Conservation (phyloP, 2,329 filamentous ascomycete genomes). For the Fusarium musae region DNA sequence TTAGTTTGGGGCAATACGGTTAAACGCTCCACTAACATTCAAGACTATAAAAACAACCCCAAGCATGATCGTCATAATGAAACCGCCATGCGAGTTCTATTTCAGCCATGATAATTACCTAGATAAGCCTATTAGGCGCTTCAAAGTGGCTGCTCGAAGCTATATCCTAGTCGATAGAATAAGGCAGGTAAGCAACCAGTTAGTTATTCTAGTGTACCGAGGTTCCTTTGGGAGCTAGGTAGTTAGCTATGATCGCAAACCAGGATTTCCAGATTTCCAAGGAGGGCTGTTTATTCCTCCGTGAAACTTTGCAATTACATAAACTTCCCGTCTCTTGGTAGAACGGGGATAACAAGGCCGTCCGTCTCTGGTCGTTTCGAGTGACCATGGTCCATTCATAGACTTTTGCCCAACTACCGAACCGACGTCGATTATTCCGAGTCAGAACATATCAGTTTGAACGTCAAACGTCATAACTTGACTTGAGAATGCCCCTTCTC, state of each 20-base stretch:
- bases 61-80: constrained; percentile 33
- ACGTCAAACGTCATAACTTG: background rate
- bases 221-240: background rate
- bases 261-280: constrained; percentile 10
- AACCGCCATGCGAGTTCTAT: constrained; percentile 14
- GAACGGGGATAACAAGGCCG: background rate
- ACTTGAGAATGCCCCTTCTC: background rate
- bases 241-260: background rate
- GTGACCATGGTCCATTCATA: background rate
- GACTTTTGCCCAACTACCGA: background rate
- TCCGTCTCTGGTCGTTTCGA: background rate
- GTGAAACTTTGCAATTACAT: constrained; percentile 21
- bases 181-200: background rate
- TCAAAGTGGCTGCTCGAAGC: background rate
- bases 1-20: constrained; percentile 1
- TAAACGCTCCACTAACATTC: constrained; percentile 17
- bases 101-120: constrained; percentile 15
- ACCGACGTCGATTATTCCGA: constrained; percentile 3
- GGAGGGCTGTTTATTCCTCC: constrained; percentile 12
- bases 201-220: background rate
- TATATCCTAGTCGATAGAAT: constrained; percentile 20
- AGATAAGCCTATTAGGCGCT: constrained; percentile 10
- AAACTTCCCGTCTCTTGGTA: constrained; percentile 21
- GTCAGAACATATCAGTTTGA: background rate
- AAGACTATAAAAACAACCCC: constrained; percentile 17